Evolutionary conservation across 2,329 filamentous ascomycete genomes (phyloP).

Genomic region (Ascochyta viciae-villosae): DNA sequence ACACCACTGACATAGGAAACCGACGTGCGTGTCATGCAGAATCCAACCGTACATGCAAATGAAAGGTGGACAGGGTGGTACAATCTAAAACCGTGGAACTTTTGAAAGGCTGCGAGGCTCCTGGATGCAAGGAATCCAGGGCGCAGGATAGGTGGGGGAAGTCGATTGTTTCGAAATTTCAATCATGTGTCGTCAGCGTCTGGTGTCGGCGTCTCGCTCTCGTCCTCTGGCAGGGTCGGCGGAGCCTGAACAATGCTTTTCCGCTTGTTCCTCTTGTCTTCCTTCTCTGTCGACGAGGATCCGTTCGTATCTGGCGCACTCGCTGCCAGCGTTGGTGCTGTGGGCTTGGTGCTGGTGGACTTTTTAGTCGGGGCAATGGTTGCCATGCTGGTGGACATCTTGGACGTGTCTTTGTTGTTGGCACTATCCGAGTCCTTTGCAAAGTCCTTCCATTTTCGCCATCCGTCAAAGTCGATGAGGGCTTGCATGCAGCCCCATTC

Average conservation of each 20-base stretch:
- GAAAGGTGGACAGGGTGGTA: conserved; percentile 7
- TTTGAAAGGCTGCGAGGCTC: neutral
- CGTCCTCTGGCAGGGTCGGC: conserved; percentile 35
- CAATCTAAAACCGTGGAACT: conserved; percentile 13
- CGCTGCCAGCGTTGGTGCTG: conserved; percentile 24
- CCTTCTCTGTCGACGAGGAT: conserved; percentile 24
- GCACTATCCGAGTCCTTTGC: conserved; percentile 45
- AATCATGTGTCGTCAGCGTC: conserved; percentile 17
- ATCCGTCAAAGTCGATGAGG: conserved; percentile 96
- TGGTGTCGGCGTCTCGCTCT: conserved; percentile 32
- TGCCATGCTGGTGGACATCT: conserved; percentile 42
- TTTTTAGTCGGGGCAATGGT: conserved; percentile 40
- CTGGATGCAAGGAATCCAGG: conserved; percentile 1
- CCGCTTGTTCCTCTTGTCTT: conserved; percentile 44
- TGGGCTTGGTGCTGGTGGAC: conserved; percentile 15
- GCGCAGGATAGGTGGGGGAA: neutral
- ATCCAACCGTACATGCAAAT: conserved; percentile 3
- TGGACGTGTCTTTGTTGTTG: conserved; percentile 46
- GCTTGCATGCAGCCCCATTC: conserved; percentile 99
- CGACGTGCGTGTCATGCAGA: conserved; percentile 3
- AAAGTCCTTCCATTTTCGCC: conserved; percentile 96
- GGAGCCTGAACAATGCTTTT: conserved; percentile 40
- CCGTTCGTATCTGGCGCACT: conserved; percentile 35
- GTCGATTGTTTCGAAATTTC: neutral
- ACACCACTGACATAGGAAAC: conserved; percentile 11